Percentiles rank a stretch among this genome's conserved stretches.
Evolutionary conservation across 768 basidiomycete genomes (phyloP).

Genomic region (Scleroderma citrinum): DNA sequence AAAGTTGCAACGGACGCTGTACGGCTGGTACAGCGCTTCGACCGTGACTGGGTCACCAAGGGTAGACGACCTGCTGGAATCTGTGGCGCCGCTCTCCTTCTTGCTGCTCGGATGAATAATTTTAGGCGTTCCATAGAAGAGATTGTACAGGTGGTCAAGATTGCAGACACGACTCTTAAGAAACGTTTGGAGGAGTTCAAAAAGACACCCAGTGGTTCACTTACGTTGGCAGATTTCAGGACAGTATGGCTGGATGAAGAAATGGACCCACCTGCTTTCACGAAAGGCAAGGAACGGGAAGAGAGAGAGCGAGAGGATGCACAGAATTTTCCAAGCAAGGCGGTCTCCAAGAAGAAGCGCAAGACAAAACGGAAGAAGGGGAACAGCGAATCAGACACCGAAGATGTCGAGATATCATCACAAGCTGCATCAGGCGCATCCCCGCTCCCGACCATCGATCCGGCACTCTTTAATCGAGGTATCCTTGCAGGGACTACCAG

Average conservation of each 20-base stretch:
- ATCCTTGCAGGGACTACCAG: constrained; percentile 54
- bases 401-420: constrained; percentile 13
- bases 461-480: constrained; percentile 55
- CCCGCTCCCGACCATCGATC: constrained; percentile 40
- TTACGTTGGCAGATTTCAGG: constrained; percentile 87
- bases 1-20: constrained; percentile 90
- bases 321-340: constrained; percentile 28
- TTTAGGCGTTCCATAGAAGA: constrained; percentile 90
- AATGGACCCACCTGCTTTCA: constrained; percentile 88
- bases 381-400: constrained; percentile 33
- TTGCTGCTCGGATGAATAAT: constrained; percentile 98
- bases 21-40: constrained; percentile 89
- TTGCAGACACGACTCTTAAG: constrained; percentile 90
- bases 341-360: constrained; percentile 26
- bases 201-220: constrained; percentile 74
- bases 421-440: constrained; percentile 13
- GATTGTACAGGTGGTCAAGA: constrained; percentile 98
- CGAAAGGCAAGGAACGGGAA: constrained; percentile 67
- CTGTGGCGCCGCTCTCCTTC: constrained; percentile 90
- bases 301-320: constrained; percentile 44
- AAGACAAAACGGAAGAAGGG: constrained; percentile 36
- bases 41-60: constrained; percentile 95
- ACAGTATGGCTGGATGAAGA: constrained; percentile 89
- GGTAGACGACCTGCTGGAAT: constrained; percentile 96
- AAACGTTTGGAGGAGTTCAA: constrained; percentile 95